Percentiles rank a stretch among this genome's conserved stretches.
These are phyloP conservation scores for Trichocladium uniseriatum DNA, from an alignment of 495 filamentous ascomycete species.

Conservation along the genomic window DNA sequence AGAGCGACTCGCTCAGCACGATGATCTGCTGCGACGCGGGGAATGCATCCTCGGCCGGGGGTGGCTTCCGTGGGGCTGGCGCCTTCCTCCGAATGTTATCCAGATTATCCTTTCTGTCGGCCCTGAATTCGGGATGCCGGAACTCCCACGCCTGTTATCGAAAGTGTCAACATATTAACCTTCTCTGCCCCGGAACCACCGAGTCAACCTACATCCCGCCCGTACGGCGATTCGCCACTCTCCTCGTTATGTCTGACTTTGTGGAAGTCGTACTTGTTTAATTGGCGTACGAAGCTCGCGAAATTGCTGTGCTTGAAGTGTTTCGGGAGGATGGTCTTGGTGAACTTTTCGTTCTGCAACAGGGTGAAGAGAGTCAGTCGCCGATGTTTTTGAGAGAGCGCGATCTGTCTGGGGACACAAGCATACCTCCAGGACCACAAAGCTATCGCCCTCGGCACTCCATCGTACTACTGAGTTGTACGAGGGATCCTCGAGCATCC, in stretches of 20 bases:
- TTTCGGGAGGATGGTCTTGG: slow-evolving; percentile 91
- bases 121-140: slow-evolving; percentile 92
- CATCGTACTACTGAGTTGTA: slow-evolving; percentile 91
- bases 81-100: slow-evolving; percentile 97
- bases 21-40: slow-evolving; percentile 76
- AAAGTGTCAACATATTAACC: slow-evolving; percentile 15
- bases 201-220: slow-evolving; percentile 62
- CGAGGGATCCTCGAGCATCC: slow-evolving; percentile 94
- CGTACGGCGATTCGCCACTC: slow-evolving; percentile 81
- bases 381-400: too few relatives aligned
- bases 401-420: not conserved
- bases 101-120: slow-evolving; percentile 89
- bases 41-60: slow-evolving; percentile 59
- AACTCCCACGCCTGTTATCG: slow-evolving; percentile 82
- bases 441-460: slow-evolving; percentile 90
- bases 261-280: slow-evolving; percentile 99
- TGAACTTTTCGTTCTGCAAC: slow-evolving; percentile 89
- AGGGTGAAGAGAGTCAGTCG: not conserved
- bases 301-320: slow-evolving; percentile 99
- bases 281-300: slow-evolving; percentile 93
- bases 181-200: not conserved
- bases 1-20: slow-evolving; percentile 74
- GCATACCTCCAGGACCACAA: slow-evolving; percentile 90
- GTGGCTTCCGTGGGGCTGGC: slow-evolving; percentile 76
- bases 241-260: slow-evolving; percentile 98